Percentiles rank a stretch among this genome's conserved stretches.
These are phyloP conservation scores for Trametes elegans DNA, from an alignment of 768 basidiomycete genomes.

Conservation along the genomic window DNA sequence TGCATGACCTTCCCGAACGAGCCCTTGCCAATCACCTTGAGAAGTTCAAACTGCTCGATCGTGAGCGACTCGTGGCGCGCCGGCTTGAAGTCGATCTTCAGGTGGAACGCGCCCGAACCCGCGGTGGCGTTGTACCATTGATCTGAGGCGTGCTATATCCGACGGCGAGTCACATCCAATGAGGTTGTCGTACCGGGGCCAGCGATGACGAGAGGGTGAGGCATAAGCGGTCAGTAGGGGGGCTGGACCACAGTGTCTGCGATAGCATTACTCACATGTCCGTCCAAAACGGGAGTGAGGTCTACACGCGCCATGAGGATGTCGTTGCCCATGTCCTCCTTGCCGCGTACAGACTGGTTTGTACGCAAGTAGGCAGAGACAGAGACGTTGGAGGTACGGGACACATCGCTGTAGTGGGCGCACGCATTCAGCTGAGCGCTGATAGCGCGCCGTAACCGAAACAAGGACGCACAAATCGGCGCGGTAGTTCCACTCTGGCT, in stretches of 20 bases:
- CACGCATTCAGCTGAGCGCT: not conserved
- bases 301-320: constrained; percentile 91
- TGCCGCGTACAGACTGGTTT: constrained; percentile 62
- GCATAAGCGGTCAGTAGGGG: constrained; percentile 13
- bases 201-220: not conserved
- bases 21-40: constrained; percentile 98
- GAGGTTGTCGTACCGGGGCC: not conserved
- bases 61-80: constrained; percentile 79
- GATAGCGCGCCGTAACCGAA: constrained; percentile 1
- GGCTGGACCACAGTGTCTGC: not conserved
- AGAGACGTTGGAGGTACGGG: constrained; percentile 87
- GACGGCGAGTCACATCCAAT: not conserved
- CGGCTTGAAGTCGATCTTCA: constrained; percentile 93
- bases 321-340: constrained; percentile 97
- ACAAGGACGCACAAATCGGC: constrained; percentile 80
- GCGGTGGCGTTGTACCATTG: constrained; percentile 87
- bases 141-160: constrained; percentile 73
- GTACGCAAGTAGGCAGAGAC: constrained; percentile 92
- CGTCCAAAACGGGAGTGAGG: constrained; percentile 79
- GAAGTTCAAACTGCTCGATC: constrained; percentile 95
- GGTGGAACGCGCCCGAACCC: constrained; percentile 89
- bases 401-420: constrained; percentile 74
- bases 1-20: constrained; percentile 99
- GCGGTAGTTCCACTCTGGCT: constrained; percentile 93
- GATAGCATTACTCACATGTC: constrained; percentile 50